phyloP scores from a whole-genome alignment of 208 protist species.

The Acanthamoeba culbertsoni region DNA sequence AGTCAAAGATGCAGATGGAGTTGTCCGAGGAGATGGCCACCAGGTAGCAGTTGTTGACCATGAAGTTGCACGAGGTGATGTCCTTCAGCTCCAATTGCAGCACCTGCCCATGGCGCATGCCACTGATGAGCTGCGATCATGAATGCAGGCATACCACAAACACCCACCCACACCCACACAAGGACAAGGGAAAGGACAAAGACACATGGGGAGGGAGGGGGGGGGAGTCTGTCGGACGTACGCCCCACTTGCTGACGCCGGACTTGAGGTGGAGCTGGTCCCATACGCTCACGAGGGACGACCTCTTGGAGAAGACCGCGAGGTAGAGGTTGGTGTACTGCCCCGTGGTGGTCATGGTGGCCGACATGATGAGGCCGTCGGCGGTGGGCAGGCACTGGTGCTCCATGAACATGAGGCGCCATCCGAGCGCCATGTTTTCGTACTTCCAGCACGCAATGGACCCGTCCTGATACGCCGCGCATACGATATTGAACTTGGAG shows the following conservation, averaged over 20 bases:
- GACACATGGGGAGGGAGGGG: not conserved
- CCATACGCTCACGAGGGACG: not conserved
- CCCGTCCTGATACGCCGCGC: conserved; percentile 30
- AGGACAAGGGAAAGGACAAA: no score
- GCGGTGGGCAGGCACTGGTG: not conserved
- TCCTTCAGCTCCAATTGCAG: conserved; percentile 10
- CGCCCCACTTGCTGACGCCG: conserved; percentile 31
- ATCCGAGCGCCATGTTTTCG: conserved; percentile 11
- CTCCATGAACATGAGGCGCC: conserved; percentile 9
- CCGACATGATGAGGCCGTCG: conserved; percentile 16
- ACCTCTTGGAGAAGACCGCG: not conserved
- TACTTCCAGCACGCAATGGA: conserved; percentile 36
- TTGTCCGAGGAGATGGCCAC: conserved; percentile 19
- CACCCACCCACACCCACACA: not conserved
- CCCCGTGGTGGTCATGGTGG: conserved; percentile 36
- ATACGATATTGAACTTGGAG: conserved; percentile 46
- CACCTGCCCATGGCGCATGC: not conserved
- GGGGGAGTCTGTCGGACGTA: not conserved
- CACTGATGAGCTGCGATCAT: not conserved
- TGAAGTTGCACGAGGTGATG: conserved; percentile 17
- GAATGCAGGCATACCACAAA: not conserved
- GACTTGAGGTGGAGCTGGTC: conserved; percentile 42
- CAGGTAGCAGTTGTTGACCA: conserved; percentile 43
- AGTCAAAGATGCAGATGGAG: conserved; percentile 23
- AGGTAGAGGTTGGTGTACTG: conserved; percentile 40